phyloP scores from a whole-genome alignment of 1,284 basidiomycete genomes.

The Cryptococcus amylolentus region DNA sequence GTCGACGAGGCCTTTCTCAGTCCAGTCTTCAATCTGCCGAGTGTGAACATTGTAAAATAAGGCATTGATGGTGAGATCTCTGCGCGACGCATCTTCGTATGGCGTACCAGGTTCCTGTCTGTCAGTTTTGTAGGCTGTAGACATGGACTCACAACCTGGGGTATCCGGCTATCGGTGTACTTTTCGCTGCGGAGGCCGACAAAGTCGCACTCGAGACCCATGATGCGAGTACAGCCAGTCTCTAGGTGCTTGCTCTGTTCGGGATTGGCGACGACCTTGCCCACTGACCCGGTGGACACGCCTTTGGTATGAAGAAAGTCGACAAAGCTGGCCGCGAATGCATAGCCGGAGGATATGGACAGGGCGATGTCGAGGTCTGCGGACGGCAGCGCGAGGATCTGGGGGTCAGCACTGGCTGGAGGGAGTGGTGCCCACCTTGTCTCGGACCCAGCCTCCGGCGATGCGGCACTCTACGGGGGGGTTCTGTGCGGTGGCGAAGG shows the following conservation, averaged over 20 bases:
- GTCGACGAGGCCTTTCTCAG: slow-evolving; percentile 79
- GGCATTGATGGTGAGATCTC: slow-evolving; percentile 95
- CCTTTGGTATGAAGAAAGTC: slow-evolving; percentile 60
- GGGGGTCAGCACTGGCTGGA: slow-evolving; percentile 9
- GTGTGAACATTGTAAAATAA: slow-evolving; percentile 96
- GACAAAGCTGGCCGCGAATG: slow-evolving; percentile 80
- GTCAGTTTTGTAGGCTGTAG: background rate
- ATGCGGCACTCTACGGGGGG: slow-evolving; percentile 68
- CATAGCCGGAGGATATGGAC: slow-evolving; percentile 79
- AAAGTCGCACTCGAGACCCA: slow-evolving; percentile 85
- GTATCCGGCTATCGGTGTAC: slow-evolving; percentile 87
- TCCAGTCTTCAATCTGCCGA: slow-evolving; percentile 82
- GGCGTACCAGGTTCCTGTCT: slow-evolving; percentile 85
- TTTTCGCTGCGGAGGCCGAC: slow-evolving; percentile 92
- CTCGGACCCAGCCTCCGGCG: slow-evolving; percentile 94
- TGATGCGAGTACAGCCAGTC: slow-evolving; percentile 83
- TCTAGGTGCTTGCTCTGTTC: slow-evolving; percentile 98
- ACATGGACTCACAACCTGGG: slow-evolving; percentile 67
- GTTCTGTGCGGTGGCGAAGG: slow-evolving; percentile 30
- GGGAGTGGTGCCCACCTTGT: slow-evolving; percentile 66
- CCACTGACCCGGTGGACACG: slow-evolving; percentile 59
- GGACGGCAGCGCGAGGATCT: slow-evolving; percentile 79
- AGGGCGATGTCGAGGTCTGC: slow-evolving; percentile 95
- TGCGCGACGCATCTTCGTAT: slow-evolving; percentile 79
- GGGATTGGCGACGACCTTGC: slow-evolving; percentile 89